Percentiles rank a stretch among this genome's conserved stretches.
These are phyloP conservation scores for Boletus semigastroideus DNA, from an alignment of 1,284 basidiomycete genomes.

Conservation along the genomic window DNA sequence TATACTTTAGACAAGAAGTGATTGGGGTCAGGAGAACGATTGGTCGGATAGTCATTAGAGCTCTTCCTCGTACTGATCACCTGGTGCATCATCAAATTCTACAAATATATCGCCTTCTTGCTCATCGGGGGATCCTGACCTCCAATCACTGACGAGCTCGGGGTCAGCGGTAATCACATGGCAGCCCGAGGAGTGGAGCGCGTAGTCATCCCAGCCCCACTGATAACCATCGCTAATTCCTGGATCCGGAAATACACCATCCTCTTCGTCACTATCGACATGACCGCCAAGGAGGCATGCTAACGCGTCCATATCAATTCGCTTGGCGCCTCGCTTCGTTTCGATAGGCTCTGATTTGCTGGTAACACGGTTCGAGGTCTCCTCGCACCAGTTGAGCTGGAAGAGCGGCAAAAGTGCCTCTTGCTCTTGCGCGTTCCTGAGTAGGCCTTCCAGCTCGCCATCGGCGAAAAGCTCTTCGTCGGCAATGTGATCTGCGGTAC, in stretches of 20 bases:
- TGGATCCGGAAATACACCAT: slow-evolving; percentile 11
- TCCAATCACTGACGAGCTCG: slow-evolving; percentile 40
- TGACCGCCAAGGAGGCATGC: slow-evolving; percentile 30
- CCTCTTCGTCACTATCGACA: slow-evolving; percentile 11
- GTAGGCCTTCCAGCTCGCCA: slow-evolving; percentile 43
- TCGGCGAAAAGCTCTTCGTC: slow-evolving; percentile 47
- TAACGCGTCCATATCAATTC: slow-evolving; percentile 40
- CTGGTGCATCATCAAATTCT: slow-evolving; percentile 8
- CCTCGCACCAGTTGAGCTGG: slow-evolving; percentile 36
- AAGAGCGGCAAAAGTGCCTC: slow-evolving; percentile 33
- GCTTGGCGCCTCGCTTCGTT: slow-evolving; percentile 29
- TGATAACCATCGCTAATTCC: slow-evolving; percentile 4
- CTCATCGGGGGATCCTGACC: slow-evolving; percentile 35
- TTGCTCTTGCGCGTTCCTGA: slow-evolving; percentile 38
- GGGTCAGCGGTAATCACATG: slow-evolving; percentile 11
- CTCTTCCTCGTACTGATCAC: slow-evolving; percentile 33
- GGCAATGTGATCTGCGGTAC: slow-evolving; percentile 29
- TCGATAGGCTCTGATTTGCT: slow-evolving; percentile 11
- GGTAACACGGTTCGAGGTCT: slow-evolving; percentile 3
- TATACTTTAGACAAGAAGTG: neutral
- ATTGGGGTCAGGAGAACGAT: neutral
- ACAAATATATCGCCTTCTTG: slow-evolving; percentile 12
- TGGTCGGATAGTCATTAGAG: slow-evolving; percentile 13
- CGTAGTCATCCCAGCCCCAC: slow-evolving; percentile 2
- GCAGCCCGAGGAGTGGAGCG: neutral